These are phyloP conservation scores for Aspergillus udagawae DNA, from an alignment of 2,329 filamentous ascomycete species.

Conservation along the genomic window DNA sequence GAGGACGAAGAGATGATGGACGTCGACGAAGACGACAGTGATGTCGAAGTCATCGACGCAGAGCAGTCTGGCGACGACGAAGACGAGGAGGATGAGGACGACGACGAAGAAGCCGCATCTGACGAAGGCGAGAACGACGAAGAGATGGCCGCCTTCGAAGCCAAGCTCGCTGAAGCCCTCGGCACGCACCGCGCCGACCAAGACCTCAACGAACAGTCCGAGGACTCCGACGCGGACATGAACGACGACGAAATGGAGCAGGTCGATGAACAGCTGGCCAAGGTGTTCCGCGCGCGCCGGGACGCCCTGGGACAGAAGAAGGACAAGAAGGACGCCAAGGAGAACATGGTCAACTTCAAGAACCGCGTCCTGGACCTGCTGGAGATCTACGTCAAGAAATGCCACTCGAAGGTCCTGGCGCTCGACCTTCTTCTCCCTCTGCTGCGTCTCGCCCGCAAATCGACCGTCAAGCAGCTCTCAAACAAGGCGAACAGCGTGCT, in stretches of 20 bases:
- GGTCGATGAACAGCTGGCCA: constrained; percentile 75
- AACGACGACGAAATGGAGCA: constrained; percentile 93
- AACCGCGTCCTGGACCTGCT: constrained; percentile 85
- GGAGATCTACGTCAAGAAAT: constrained; percentile 76
- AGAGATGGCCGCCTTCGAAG: constrained; percentile 63
- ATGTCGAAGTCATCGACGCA: constrained; percentile 40
- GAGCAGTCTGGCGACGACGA: constrained; percentile 38
- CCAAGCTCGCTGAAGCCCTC: constrained; percentile 72
- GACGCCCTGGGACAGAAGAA: constrained; percentile 70
- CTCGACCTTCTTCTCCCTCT: constrained; percentile 72
- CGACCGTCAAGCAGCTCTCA: constrained; percentile 69
- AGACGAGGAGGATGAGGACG: constrained; percentile 21
- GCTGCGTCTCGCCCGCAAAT: constrained; percentile 71
- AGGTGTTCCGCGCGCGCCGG: constrained; percentile 76
- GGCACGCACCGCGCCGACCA: constrained; percentile 62
- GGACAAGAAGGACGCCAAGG: constrained; percentile 80
- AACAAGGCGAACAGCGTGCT: constrained; percentile 71
- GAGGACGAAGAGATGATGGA: constrained; percentile 54
- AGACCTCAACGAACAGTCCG: constrained; percentile 53
- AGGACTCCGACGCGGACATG: constrained; percentile 71
- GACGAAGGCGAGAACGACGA: constrained; percentile 43
- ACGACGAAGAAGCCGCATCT: constrained; percentile 27
- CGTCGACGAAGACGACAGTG: constrained; percentile 35
- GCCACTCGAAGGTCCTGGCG: constrained; percentile 63
- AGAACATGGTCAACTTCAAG: constrained; percentile 91